A percentile compares a stretch with the other conserved stretches of the same genome.
Evolutionary conservation across 176 grass and related monocot genomes (phyloP).

Genomic region (Phragmites australis): DNA sequence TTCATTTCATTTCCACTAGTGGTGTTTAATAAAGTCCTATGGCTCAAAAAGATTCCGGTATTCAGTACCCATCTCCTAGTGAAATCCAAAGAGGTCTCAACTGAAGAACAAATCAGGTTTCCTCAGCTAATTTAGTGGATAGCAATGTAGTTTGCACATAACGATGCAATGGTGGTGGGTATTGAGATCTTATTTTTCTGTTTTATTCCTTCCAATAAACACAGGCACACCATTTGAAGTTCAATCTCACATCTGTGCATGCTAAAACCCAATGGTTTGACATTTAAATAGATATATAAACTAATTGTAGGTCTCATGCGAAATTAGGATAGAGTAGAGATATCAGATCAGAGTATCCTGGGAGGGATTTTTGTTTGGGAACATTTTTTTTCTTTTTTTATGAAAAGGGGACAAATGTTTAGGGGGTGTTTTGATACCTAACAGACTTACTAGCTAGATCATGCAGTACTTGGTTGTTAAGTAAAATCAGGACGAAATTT

Average conservation of each 20-base stretch:
- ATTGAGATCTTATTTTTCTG: not conserved
- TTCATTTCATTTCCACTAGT: not conserved
- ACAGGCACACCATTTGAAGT: not conserved
- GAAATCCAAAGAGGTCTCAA: conserved; percentile 12
- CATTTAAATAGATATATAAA: no score
- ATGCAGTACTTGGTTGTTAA: not conserved
- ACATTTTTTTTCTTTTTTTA: not conserved
- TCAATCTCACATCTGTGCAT: not conserved
- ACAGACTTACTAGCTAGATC: not conserved
- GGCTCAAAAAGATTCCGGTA: not conserved
- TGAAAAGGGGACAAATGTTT: not conserved
- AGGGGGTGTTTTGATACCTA: not conserved
- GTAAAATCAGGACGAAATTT: not conserved
- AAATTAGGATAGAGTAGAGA: not conserved
- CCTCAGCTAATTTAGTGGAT: not conserved
- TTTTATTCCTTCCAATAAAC: not conserved
- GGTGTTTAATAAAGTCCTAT: not conserved
- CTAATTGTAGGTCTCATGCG: no score
- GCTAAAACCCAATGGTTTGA: not conserved
- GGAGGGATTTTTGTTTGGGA: not conserved
- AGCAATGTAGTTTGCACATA: not conserved
- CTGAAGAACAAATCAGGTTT: not conserved
- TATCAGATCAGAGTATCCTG: not conserved
- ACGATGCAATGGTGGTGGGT: not conserved
- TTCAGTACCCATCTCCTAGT: not conserved